Evolutionary conservation across 495 filamentous ascomycete species (phyloP).

Genomic region (Xylaria venustula): DNA sequence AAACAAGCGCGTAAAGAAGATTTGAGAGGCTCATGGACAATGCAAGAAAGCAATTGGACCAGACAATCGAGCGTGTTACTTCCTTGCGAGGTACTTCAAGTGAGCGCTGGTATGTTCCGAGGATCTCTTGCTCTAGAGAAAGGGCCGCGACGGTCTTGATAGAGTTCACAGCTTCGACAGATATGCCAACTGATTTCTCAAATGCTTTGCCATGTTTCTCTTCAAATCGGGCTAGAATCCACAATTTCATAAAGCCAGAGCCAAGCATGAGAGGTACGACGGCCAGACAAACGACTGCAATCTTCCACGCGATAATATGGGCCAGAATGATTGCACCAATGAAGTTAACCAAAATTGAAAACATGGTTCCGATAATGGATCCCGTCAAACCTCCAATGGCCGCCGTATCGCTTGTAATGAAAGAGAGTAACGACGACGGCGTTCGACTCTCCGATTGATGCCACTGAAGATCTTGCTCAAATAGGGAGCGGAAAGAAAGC

Average conservation of each 20-base stretch:
- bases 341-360: slow-evolving; percentile 46
- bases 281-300: slow-evolving; percentile 55
- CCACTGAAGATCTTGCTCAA: slow-evolving; percentile 51
- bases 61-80: slow-evolving; percentile 45
- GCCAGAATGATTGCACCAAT: slow-evolving; percentile 50
- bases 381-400: slow-evolving; percentile 43
- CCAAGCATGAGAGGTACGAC: slow-evolving; percentile 54
- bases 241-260: slow-evolving; percentile 55
- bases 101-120: slow-evolving; percentile 45
- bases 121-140: slow-evolving; percentile 43
- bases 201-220: slow-evolving; percentile 58
- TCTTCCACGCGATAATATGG: slow-evolving; percentile 62
- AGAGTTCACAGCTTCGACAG: slow-evolving; percentile 50
- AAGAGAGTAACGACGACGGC: slow-evolving; percentile 49
- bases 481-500: slow-evolving; percentile 46
- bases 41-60: slow-evolving; percentile 53
- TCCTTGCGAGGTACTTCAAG: slow-evolving; percentile 48
- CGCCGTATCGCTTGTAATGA: slow-evolving; percentile 53
- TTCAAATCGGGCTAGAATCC: slow-evolving; percentile 54
- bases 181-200: slow-evolving; percentile 49
- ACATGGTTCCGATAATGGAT: slow-evolving; percentile 44
- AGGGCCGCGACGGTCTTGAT: slow-evolving; percentile 57
- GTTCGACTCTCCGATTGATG: slow-evolving; percentile 46
- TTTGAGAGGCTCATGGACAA: slow-evolving; percentile 52
- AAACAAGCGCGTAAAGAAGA: slow-evolving; percentile 62